Evolutionary conservation across 331 rosid species (phyloP).

Genomic region (Malus hybrid): DNA sequence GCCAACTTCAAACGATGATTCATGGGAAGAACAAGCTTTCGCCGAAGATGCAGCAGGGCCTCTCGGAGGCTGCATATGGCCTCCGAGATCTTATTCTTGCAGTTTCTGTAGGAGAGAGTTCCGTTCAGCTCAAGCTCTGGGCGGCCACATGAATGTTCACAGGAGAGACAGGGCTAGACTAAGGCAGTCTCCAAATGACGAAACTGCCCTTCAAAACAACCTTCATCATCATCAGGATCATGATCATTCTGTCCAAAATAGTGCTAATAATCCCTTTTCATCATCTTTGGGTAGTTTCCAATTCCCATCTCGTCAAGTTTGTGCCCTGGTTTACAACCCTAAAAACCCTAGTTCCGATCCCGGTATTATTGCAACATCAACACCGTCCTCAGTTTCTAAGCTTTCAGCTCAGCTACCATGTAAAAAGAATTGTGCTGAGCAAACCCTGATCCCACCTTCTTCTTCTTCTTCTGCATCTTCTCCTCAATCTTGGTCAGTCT

Average conservation of each 20-base stretch:
- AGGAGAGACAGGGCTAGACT: conserved; percentile 84
- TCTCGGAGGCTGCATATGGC: conserved; percentile 90
- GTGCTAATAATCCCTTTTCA: conserved; percentile 1
- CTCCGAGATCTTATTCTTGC: conserved; percentile 89
- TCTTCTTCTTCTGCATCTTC: conserved; percentile 26
- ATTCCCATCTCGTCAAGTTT: conserved; percentile 30
- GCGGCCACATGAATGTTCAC: conserved; percentile 97
- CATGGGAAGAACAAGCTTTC: conserved; percentile 97
- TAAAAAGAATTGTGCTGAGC: conserved; percentile 10
- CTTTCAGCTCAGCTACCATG: conserved; percentile 25
- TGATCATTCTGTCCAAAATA: conserved; percentile 2
- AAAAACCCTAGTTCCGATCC: conserved; percentile 44
- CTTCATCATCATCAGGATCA: background rate
- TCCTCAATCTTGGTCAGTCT: conserved; percentile 36
- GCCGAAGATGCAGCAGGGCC: conserved; percentile 71
- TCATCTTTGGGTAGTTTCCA: conserved; percentile 14
- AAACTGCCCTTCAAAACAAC: conserved; percentile 11
- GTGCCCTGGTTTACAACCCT: conserved; percentile 39
- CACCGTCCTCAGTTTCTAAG: conserved; percentile 36
- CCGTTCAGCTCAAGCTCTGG: conserved; percentile 88
- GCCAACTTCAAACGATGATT: conserved; percentile 31
- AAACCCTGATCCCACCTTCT: conserved; percentile 16
- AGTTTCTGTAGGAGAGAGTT: conserved; percentile 88
- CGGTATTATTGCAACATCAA: conserved; percentile 8
- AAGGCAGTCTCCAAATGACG: conserved; percentile 49